Evolutionary conservation across 2,329 filamentous ascomycete genomes (phyloP), one percentile per base, ranked within the genome.

Genomic region (Alternaria viburni): DNA sequence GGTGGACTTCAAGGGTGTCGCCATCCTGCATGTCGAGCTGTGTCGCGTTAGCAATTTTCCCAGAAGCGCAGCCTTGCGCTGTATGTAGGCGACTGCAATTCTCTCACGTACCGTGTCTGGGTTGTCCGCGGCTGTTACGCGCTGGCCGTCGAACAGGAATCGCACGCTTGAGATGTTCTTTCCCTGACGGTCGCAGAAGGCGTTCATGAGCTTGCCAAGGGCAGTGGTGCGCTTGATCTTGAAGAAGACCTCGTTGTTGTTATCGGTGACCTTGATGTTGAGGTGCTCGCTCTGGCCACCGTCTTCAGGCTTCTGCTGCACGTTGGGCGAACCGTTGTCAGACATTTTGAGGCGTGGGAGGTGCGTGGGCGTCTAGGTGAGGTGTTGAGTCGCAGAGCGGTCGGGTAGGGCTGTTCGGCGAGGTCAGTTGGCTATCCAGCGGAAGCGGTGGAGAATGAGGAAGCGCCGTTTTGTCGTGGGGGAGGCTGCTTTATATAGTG

Each of bases 201-300:
- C 96, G 66, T 93, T 91, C 96, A 99, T 99, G 59, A 99, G 86
- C 86, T 99, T 99, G 84, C 97, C 96, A 2, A 99, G 88, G 80
- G 93, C 92, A 1, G 96, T 99, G 21, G 91, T 93, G 41, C 94
- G 89, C 90, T 99, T 99, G 85, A 99, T 99, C 86, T 99, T 99
- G 86, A 99, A 99, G 82, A 98, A 99, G 74, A 99, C 95, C 80
- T 99, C 96, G 80, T 99, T 99, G 85, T 97, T 97, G 84, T 97
- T 97, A 75, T 99, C 96, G 0, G 96, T 98, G 13, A 99, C 96
- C 81, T 99, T 99, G 84, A 99, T 98, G 84, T 99, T 99, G 6
- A 99, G 86, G 81, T 99, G 96, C 83, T 98, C 95, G 28, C 84
- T 84, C 59, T 84, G 83, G 23, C 84, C 77, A 6, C 80, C 75